A percentile compares a stretch with the other conserved stretches of the same genome.
phyloP scores from a whole-genome alignment of 2,329 filamentous ascomycete genomes.

The Biscogniauxia mediterranea region DNA sequence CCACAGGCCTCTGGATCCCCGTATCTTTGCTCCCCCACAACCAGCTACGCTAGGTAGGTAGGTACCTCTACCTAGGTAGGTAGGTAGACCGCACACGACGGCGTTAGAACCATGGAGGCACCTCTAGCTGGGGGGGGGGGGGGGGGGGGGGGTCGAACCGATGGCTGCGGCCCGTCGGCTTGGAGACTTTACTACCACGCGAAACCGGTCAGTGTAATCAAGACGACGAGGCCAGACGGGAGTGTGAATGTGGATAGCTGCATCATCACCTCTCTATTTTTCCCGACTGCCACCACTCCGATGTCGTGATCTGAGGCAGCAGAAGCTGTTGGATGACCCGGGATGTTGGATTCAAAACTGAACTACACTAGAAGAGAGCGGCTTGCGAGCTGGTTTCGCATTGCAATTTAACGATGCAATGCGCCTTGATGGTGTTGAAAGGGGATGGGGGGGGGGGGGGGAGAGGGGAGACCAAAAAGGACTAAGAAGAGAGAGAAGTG shows the following conservation, averaged over 20 bases:
- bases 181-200: not conserved
- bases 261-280: not conserved
- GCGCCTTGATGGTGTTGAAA: not conserved
- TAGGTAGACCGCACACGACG: slow-evolving; percentile 13
- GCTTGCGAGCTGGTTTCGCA: not conserved
- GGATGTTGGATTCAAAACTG: not conserved
- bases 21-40: slow-evolving; percentile 18
- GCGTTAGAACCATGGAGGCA: slow-evolving; percentile 4
- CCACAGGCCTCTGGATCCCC: slow-evolving; percentile 14
- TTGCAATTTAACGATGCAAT: not conserved
- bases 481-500: not conserved
- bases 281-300: not conserved
- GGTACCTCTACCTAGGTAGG: no score
- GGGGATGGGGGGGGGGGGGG: not conserved
- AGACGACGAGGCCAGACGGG: not conserved
- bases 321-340: not conserved
- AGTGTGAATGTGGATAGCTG: not conserved
- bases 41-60: slow-evolving; percentile 7
- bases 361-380: not conserved
- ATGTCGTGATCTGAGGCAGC: not conserved
- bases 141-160: not conserved
- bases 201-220: not conserved
- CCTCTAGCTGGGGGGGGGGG: not conserved
- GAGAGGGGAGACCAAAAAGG: not conserved
- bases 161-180: slow-evolving; percentile 5